Evolutionary conservation across 352 stramenopile genomes (phyloP), one percentile per base, ranked within the genome.

Genomic region (Globisporangium nodosum): DNA sequence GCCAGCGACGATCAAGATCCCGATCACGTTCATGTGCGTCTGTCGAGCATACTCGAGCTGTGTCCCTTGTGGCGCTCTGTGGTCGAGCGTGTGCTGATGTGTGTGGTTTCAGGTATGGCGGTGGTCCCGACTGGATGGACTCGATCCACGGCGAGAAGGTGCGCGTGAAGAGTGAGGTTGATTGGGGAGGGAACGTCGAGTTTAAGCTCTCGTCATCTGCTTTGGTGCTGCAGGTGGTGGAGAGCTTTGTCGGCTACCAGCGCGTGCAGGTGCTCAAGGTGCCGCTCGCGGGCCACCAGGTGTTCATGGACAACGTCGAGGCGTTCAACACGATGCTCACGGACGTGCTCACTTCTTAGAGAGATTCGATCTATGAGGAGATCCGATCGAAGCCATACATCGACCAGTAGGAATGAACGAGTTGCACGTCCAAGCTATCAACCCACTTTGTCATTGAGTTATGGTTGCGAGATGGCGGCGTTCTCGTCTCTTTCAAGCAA

Each of bases 91-190:
- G 24, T 27, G 18, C 18, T 55, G 9, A 35, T 12, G 24, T n/a
- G 15, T 3, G 20, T 50, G 20, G 20, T 47, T 42, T 39, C 42
- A 76, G 69, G 58, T 76, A 78, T 51, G 80, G 77, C 39, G 78
- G 79, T 24, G 81, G 76, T 3, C 70, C 72, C 1, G 81, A 91
- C 65, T 89, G 81, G 81, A 89, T 91, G 78, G 74, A 81, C 39
- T 75, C 68, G 2, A 65, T 49, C 13, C 77, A 91, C 47, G 76
- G 70, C 18, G 69, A 85, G 46, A 61, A 81, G 51, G 66, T 87
- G 21, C 30, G 45, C 15, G 45, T 35, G 31, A 27, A 27, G 24
- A 27, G 24, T 27, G 39, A 43, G 40, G 40, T 46, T 16, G 15
- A n/a, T 46, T 46, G 40, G 16, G 16, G 40, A 8, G 40, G 9